Evolutionary conservation across 2,329 filamentous ascomycete genomes (phyloP).

Genomic region (Ophiostoma himal-ulmi): DNA sequence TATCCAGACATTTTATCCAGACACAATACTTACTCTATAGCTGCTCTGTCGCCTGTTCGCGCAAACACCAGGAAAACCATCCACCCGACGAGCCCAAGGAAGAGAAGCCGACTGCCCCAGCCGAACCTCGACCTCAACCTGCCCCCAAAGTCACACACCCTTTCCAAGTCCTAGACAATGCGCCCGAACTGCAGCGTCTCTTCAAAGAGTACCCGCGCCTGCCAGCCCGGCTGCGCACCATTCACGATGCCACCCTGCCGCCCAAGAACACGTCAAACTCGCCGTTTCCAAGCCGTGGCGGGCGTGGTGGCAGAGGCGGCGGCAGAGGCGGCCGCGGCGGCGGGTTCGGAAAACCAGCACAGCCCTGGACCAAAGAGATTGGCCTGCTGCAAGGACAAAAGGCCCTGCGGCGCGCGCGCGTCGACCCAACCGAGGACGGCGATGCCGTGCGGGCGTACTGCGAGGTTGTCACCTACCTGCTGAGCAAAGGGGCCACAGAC

Average conservation of each 20-base stretch:
- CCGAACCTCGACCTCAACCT: constrained; percentile 20
- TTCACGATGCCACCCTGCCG: constrained; percentile 46
- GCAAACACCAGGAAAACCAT: constrained; percentile 32
- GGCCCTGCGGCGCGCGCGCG: constrained; percentile 47
- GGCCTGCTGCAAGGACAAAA: constrained; percentile 52
- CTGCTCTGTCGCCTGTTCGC: constrained; percentile 54
- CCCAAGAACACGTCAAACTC: constrained; percentile 30
- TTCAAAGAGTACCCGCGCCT: constrained; percentile 51
- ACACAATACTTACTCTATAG: constrained; percentile 33
- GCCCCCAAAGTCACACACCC: constrained; percentile 35
- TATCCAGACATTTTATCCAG: too few species aligned
- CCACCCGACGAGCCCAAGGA: constrained; percentile 26
- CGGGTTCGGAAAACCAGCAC: neutral
- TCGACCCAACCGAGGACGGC: constrained; percentile 48
- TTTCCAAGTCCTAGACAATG: constrained; percentile 48
- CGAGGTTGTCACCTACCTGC: constrained; percentile 48
- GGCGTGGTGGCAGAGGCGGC: neutral
- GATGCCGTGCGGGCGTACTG: constrained; percentile 57
- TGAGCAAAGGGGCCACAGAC: constrained; percentile 35
- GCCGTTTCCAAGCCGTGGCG: neutral
- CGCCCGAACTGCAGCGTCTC: constrained; percentile 44
- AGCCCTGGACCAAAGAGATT: constrained; percentile 51
- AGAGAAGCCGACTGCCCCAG: neutral
- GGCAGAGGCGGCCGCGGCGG: neutral
- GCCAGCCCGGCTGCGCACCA: constrained; percentile 41